Evolutionary conservation across 2,329 filamentous ascomycete species (phyloP), one percentile per base, ranked within the genome.

Genomic region (Leptoxyphium fumago): DNA sequence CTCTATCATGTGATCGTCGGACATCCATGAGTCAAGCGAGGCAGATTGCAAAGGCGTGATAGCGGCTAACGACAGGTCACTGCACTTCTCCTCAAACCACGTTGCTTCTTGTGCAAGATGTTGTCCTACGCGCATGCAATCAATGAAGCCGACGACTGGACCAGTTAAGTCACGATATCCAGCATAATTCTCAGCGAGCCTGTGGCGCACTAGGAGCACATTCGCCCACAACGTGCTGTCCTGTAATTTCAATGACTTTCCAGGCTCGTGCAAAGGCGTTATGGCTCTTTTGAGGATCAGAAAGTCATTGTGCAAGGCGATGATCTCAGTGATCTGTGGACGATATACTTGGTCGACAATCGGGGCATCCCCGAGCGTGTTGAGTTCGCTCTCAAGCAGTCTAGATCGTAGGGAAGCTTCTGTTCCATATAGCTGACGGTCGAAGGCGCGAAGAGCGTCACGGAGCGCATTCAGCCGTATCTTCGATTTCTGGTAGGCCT

Each of bases 101-200:
- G 39, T 32, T 9, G 41, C 43, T 40, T 39, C 36, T 14, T 17
- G 17, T 3, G 46, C 40, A 2, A 60, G 45, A 21, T 46, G 38
- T 13, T 48, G 48, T 7, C 50, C 48, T 5, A 57, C 44, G 8
- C 52, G 77, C 9, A 96, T 67, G 52, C 84, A 84, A 46, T 82
- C 78, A 38, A 96, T 68, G 50, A 95, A 82, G 43, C 82, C 84
- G 39, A 86, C 71, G 10, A 86, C 73, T 3, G 86, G 88, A 39
- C 75, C 71, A 0, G 82, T 84, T 52, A 96, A 76, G 57, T 98
- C 91, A 48, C 86, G 84, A 55, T 95, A 96, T 11, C 78, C 78
- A 34, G 78, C 74, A 57, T 87, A 93, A 30, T 78, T 72, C 28
- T 75, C 69, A 1, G 71, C 73, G 7, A 98, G 71, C 39, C 88